phyloP scores from a whole-genome alignment of 2,329 filamentous ascomycete species.

The Coniochaeta pulveracea region DNA sequence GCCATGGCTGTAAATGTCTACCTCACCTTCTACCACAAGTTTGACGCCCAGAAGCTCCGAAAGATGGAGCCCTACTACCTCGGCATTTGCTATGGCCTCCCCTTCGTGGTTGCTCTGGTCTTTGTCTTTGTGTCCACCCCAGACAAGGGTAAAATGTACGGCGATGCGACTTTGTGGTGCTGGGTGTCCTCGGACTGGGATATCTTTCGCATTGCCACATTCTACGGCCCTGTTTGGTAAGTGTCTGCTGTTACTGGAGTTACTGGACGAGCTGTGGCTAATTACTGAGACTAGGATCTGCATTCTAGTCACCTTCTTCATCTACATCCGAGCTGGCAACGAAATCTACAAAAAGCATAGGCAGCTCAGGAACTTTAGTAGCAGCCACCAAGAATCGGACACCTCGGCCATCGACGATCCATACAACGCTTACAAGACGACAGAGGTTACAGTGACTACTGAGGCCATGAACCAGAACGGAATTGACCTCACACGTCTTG shows the following conservation, averaged over 20 bases:
- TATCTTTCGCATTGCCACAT: conserved; percentile 59
- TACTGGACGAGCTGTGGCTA: background rate
- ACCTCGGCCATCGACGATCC: conserved; percentile 28
- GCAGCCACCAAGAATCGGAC: conserved; percentile 29
- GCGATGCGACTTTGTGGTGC: conserved; percentile 70
- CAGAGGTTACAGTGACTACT: conserved; percentile 52
- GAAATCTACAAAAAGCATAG: conserved; percentile 58
- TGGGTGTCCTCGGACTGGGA: conserved; percentile 62
- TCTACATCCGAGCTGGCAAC: conserved; percentile 55
- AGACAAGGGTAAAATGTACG: conserved; percentile 52
- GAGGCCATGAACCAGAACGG: conserved; percentile 26
- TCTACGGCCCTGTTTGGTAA: conserved; percentile 64
- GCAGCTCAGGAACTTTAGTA: conserved; percentile 44
- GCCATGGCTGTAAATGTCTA: conserved; percentile 81
- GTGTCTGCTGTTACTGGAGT: conserved; percentile 12
- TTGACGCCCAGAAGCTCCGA: conserved; percentile 51
- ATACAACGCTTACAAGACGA: conserved; percentile 41
- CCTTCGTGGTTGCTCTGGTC: conserved; percentile 54
- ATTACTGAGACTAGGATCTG: conserved; percentile 34
- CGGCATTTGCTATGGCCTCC: conserved; percentile 59
- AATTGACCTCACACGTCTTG: conserved; percentile 22
- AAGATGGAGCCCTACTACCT: conserved; percentile 62
- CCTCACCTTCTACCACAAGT: conserved; percentile 68
- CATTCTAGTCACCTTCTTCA: conserved; percentile 49
- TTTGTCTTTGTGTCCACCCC: conserved; percentile 52